A percentile compares a stretch with the other conserved stretches of the same genome.
These are phyloP conservation scores for Trichoderma semiorbis DNA, from an alignment of 2,329 filamentous ascomycete species.

Conservation along the genomic window DNA sequence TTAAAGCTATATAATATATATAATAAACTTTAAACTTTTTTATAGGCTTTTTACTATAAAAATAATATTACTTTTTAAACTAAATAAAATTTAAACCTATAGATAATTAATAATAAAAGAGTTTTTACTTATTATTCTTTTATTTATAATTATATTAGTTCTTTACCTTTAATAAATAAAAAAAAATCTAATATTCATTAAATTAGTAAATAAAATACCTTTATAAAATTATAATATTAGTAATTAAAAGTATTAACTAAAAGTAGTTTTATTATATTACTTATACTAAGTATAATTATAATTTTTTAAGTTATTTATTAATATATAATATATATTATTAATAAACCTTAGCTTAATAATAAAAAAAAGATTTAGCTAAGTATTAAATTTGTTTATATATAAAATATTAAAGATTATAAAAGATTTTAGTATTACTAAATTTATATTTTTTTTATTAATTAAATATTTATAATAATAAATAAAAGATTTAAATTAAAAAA, in stretches of 20 bases:
- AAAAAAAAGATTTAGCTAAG: not conserved
- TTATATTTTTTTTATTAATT: not conserved
- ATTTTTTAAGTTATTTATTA: no score
- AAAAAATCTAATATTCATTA: not conserved
- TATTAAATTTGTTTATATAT: not conserved
- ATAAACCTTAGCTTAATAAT: not conserved
- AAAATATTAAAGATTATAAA: not conserved
- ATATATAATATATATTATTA: not conserved
- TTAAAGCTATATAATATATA: no score
- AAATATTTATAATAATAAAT: no score
- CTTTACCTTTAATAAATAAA: not conserved
- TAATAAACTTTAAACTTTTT: no score
- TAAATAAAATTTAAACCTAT: no score
- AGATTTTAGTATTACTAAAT: not conserved
- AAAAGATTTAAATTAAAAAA: no score
- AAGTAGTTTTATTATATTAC: not conserved
- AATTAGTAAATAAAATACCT: accelerated
- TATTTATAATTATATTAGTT: not conserved
- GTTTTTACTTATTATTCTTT: no score
- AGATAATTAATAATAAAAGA: no score
- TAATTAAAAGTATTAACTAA: not conserved
- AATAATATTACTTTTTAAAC: no score
- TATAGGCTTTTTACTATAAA: no score
- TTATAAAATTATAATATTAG: not conserved
- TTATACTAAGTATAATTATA: no score